Percentiles rank a stretch among this genome's conserved stretches.
Conservation (phyloP, 2,329 filamentous ascomycete species). For the Penicillium fuscoglaucum region DNA sequence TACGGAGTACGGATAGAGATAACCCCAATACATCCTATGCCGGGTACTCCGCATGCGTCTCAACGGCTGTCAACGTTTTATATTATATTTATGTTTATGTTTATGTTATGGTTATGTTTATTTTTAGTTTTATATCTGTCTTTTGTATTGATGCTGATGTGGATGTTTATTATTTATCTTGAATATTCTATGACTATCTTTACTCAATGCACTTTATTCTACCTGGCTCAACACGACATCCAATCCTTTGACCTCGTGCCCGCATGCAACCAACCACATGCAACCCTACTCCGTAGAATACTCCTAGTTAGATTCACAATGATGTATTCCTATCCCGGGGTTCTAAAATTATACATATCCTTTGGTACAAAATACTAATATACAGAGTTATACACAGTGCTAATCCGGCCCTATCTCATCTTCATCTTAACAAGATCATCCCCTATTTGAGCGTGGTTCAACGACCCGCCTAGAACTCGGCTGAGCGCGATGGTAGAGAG, state of each 20-base stretch:
- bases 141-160: neutral
- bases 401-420: neutral
- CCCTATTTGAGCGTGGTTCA: slow-evolving; percentile 30
- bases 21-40: too few relatives aligned
- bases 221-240: neutral
- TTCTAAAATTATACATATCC: neutral
- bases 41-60: neutral
- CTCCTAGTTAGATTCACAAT: neutral
- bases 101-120: neutral
- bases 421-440: neutral
- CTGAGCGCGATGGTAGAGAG: slow-evolving; percentile 26
- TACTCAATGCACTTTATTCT: neutral
- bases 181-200: neutral
- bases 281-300: neutral
- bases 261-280: neutral
- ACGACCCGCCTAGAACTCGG: slow-evolving; percentile 31
- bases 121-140: neutral
- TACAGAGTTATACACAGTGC: neutral
- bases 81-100: neutral
- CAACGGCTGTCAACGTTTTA: neutral
- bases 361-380: neutral
- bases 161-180: too few relatives aligned
- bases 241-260: slow-evolving; percentile 21
- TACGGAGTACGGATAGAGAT: too few relatives aligned
- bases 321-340: neutral